Percentiles rank a stretch among this genome's conserved stretches.
Conservation (phyloP, 2,329 filamentous ascomycete genomes). For the Sarocladiaceae sp. region DNA sequence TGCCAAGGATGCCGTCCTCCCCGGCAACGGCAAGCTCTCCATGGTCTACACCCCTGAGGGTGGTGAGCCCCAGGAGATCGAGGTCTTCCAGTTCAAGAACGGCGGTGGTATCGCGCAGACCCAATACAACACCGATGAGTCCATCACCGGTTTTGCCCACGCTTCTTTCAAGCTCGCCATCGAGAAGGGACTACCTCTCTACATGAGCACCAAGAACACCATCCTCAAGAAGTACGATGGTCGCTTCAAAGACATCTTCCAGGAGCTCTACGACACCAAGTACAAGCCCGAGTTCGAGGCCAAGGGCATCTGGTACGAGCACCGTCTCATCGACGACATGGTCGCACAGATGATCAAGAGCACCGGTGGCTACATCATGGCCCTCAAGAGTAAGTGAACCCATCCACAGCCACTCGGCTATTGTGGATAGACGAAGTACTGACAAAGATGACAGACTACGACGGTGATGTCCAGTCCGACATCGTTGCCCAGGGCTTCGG, state of each 20-base stretch:
- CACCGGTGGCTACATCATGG: conserved; percentile 92
- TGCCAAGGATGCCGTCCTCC: conserved; percentile 83
- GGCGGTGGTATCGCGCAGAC: conserved; percentile 86
- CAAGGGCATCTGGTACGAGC: conserved; percentile 97
- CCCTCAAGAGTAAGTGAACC: conserved; percentile 80
- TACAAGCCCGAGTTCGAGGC: conserved; percentile 88
- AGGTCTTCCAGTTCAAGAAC: conserved; percentile 84
- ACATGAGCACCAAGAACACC: conserved; percentile 99
- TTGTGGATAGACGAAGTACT: neutral
- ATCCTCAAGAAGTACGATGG: conserved; percentile 99
- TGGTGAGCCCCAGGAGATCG: conserved; percentile 74
- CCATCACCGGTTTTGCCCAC: conserved; percentile 90
- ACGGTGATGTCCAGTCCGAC: conserved; percentile 97
- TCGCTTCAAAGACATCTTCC: conserved; percentile 98
- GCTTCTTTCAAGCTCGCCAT: conserved; percentile 94
- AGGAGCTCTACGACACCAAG: conserved; percentile 83
- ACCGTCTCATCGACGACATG: conserved; percentile 99
- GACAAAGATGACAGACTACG: conserved; percentile 64
- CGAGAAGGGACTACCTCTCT: conserved; percentile 81
- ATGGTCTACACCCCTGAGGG: conserved; percentile 91
- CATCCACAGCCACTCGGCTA: neutral
- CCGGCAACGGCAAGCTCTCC: conserved; percentile 78
- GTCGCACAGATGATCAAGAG: conserved; percentile 99
- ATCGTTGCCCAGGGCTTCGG: conserved; percentile 98
- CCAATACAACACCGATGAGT: conserved; percentile 98